Conservation (phyloP, 192 early-diverging fungal genomes). For the Coemansia sp. region DNA sequence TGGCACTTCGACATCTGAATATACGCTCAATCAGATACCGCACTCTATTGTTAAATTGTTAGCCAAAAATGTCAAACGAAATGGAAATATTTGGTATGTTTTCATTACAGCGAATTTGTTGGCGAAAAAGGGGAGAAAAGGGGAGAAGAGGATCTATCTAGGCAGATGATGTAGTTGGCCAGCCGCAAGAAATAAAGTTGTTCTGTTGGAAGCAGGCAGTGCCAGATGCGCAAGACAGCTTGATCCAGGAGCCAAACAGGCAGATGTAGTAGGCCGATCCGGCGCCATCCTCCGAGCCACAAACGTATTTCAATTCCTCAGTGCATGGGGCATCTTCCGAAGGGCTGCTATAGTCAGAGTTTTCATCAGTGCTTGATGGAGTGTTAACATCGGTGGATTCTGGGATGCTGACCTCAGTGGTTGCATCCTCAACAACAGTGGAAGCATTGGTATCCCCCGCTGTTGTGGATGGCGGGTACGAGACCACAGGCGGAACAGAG, state of each 20-base stretch:
- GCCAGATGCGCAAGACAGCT: not conserved
- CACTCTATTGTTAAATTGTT: too few relatives aligned
- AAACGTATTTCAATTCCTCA: not conserved
- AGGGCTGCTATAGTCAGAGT: not conserved
- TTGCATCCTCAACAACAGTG: not conserved
- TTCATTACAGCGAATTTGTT: not conserved
- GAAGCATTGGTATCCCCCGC: not conserved
- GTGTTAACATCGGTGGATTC: not conserved
- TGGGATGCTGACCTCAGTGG: not conserved
- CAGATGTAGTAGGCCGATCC: not conserved
- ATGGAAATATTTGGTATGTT: too few relatives aligned
- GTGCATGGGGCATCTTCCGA: not conserved
- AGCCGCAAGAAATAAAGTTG: slow-evolving; percentile 6
- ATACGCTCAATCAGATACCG: too few relatives aligned
- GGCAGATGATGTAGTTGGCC: slow-evolving; percentile 3
- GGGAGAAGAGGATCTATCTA: not conserved
- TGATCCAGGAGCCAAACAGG: not conserved
- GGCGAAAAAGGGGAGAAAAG: not conserved
- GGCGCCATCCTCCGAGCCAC: not conserved
- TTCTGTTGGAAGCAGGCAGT: slow-evolving; percentile 3
- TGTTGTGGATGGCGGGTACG: not conserved
- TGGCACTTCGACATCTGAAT: too few relatives aligned
- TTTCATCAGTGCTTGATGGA: not conserved
- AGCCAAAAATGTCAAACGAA: too few relatives aligned
- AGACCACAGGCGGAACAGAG: not conserved